phyloP scores from a whole-genome alignment of 78 protist species.

The Dictyostelium citrinum region DNA sequence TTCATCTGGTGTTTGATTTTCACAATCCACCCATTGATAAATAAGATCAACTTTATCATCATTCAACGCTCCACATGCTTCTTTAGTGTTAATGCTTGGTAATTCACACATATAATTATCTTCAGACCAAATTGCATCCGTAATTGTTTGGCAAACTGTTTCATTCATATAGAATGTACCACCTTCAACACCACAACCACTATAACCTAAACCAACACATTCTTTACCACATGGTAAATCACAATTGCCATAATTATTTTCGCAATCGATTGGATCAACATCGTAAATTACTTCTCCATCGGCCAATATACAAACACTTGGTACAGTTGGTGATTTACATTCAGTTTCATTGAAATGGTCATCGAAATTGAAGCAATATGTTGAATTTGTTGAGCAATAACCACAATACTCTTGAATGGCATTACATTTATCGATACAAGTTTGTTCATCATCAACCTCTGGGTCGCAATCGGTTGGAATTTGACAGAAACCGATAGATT shows the following conservation, averaged over 20 bases:
- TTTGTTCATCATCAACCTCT: not conserved
- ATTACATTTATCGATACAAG: not conserved
- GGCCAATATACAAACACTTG: conserved; percentile 2
- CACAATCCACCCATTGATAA: conserved; percentile 8
- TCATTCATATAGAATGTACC: not conserved
- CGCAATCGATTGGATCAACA: not conserved
- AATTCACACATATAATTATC: not conserved
- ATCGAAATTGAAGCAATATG: not conserved
- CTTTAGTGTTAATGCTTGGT: not conserved
- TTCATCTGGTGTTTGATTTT: not conserved
- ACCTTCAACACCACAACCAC: not conserved
- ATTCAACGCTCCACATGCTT: not conserved
- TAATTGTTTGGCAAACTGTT: not conserved
- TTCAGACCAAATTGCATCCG: not conserved
- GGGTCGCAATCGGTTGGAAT: not conserved
- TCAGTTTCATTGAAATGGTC: not conserved
- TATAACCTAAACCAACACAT: conserved; percentile 25
- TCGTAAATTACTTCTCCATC: not conserved
- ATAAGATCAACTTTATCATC: not conserved
- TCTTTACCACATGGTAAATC: conserved; percentile 6
- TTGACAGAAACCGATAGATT: not conserved
- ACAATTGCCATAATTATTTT: not conserved
- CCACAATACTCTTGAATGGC: conserved; percentile 6
- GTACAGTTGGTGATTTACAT: not conserved
- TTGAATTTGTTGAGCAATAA: conserved; percentile 19